Base-by-base conservation (phyloP, 2,329 filamentous ascomycete species). In the Kalmusia sp. region DNA sequence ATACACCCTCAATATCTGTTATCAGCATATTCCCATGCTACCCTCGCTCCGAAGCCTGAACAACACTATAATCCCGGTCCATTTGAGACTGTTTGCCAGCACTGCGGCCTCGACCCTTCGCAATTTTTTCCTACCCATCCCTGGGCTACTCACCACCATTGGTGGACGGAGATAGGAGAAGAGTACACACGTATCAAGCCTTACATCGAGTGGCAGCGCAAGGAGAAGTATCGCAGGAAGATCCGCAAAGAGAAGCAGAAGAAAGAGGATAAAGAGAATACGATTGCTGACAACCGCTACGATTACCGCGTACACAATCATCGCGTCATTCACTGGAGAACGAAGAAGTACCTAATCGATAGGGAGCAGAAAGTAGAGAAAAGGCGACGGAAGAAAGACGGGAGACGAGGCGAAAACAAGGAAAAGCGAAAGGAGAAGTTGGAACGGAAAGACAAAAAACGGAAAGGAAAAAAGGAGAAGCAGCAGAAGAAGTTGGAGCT, bases 31-130 rank as follows among this genome's bases (percentile, higher is more conserved):
- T 45, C 28, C 2, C 41, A 45, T 12, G 6, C 7, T 5, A 24
- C 41, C 12, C 12, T 30, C 12, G n/a, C 9, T 43, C 28, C n/a
- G n/a, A 17, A 11, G 5, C 28, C 40, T 24, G 7, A 14, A 12
- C 5, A n/a, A 4, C 22, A 24, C 27, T 19, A 25, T 6, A 21
- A 19, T 25, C 19, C 15, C 11, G 33, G 33, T 21, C 33, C 24
- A 7, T 19, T 19, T 22, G 11, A 22, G 2, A 38, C 22, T 7
- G 14, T 3, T 11, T 43, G 47, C 21, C 27, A 11, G 14, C n/a
- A 41, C 9, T 49, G 37, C 21, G 38, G 35, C 24, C 17, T 49
- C 37, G 47, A 49, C 37, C 47, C 47, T 24, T 12, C 37, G 4
- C 12, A 41, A 9, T 24, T 49, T 21, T 49, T 41, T 28, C 38